phyloP scores from a whole-genome alignment of 768 basidiomycete species.

The Leucosporidium scottii region DNA sequence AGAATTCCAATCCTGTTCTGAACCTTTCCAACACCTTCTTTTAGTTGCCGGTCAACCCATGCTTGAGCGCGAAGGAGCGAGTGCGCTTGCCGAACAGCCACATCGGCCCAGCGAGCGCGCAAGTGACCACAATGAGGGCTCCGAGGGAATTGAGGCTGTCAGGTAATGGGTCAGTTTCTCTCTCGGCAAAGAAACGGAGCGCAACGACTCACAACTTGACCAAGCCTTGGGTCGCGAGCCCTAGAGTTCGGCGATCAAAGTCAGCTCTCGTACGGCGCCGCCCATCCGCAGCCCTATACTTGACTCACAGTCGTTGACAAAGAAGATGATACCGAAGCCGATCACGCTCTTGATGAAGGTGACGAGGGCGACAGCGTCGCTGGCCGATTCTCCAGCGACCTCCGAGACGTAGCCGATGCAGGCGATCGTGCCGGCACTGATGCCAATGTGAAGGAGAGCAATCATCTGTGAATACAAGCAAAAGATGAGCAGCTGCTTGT shows the following conservation, averaged over 20 bases:
- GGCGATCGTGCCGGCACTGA: slow-evolving; percentile 3
- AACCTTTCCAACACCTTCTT: too few relatives aligned
- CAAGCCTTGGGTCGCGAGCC: background rate
- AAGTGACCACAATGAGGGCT: slow-evolving; percentile 2
- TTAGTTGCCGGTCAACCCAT: too few relatives aligned
- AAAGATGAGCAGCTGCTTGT: background rate
- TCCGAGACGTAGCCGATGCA: slow-evolving; percentile 8
- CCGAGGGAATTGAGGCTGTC: background rate
- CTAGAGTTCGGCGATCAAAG: background rate
- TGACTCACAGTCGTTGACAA: slow-evolving; percentile 1
- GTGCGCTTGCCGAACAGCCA: background rate
- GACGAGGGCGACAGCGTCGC: background rate
- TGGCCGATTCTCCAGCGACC: background rate
- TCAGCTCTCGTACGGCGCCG: too few relatives aligned
- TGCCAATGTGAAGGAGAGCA: slow-evolving; percentile 6
- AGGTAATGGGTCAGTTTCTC: too few relatives aligned
- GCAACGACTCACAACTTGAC: background rate
- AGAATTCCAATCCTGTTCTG: too few relatives aligned
- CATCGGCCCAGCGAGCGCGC: background rate
- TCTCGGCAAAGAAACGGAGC: too few relatives aligned
- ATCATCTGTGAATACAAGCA: background rate
- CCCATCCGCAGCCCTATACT: too few relatives aligned
- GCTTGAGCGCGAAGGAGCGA: background rate
- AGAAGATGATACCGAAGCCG: background rate
- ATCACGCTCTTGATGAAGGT: slow-evolving; percentile 2